Evolutionary conservation across 1,284 basidiomycete species (phyloP), one percentile per base, ranked within the genome.

Genomic region (Ustilago xerochloae): DNA sequence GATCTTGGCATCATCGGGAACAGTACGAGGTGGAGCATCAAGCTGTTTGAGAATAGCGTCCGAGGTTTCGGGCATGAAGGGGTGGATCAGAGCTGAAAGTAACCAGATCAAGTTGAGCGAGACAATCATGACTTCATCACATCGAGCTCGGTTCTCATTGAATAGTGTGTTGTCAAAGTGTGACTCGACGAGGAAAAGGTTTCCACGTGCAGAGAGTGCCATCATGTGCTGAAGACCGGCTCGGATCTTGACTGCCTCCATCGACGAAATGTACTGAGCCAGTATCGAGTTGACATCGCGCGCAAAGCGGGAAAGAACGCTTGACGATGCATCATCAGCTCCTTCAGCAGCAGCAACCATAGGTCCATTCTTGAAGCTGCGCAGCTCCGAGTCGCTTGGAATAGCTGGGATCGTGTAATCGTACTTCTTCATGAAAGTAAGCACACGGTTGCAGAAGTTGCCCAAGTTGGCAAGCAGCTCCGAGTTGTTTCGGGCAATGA

Each of bases 401-500:
- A 81, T 57, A 33, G 58, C 66, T 3, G 12, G 94, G 24, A 98
- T 87, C 48, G 91, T 85, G 43, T 91, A 87, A 65, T 91, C 88
- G 85, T 92, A 97, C 84, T 95, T 94, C 33, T 93, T 92, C 52
- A 94, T 89, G 81, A 99, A 99, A 85, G 97, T 97, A 83, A 98
- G 87, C 15, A 90, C 89, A 47, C 96, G 92, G 85, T 99, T 99
- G 77, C 98, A 93, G 85, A 98, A 99, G 87, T 99, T 99, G 60
- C 96, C 96, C 73, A 99, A 91, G 87, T 99, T 99, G 85, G 97
- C 96, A 73, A 99, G 87, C 38, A 99, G 87, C 78, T 98, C 90
- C 74, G 92, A 92, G 87, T 99, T 99, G 86, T 97, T 96, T 20
- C 93, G 91, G 26, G 92, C 87, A 80, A 99, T 94, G 80, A 96